A percentile compares a stretch with the other conserved stretches of the same genome.
Evolutionary conservation across 805 yeast species (phyloP).

Genomic region (Wickerhamomyces alni): DNA sequence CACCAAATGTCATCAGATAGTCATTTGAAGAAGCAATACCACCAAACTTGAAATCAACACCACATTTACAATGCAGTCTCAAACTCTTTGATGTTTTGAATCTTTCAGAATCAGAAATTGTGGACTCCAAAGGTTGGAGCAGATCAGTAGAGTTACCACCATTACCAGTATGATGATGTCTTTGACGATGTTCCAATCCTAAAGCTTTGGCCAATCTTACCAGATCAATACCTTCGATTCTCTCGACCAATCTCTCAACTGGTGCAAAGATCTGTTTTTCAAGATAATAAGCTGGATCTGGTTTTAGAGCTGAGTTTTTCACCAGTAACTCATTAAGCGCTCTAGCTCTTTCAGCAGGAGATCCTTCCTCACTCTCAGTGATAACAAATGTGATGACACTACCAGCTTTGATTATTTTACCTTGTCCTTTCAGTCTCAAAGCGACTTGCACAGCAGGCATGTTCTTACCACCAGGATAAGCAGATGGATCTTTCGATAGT

Average conservation of each 20-base stretch:
- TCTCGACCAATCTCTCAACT: slow-evolving; percentile 77
- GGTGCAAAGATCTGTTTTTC: slow-evolving; percentile 90
- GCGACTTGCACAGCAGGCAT: slow-evolving; percentile 94
- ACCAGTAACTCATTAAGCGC: slow-evolving; percentile 68
- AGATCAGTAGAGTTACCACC: slow-evolving; percentile 29
- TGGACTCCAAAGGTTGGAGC: slow-evolving; percentile 73
- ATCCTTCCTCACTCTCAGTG: slow-evolving; percentile 42
- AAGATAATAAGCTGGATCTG: slow-evolving; percentile 75
- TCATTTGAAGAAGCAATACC: slow-evolving; percentile 65
- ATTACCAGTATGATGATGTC: slow-evolving; percentile 21
- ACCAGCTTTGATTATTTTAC: slow-evolving; percentile 84
- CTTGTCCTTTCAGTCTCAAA: slow-evolving; percentile 67
- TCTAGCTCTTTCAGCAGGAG: slow-evolving; percentile 77
- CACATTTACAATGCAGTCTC: slow-evolving; percentile 57
- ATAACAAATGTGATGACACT: slow-evolving; percentile 86
- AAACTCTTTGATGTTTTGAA: slow-evolving; percentile 61
- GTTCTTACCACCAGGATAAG: slow-evolving; percentile 73
- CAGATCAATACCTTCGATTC: slow-evolving; percentile 82
- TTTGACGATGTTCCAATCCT: slow-evolving; percentile 63
- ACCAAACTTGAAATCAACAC: slow-evolving; percentile 54
- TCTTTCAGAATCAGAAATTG: slow-evolving; percentile 74
- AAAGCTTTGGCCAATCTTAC: slow-evolving; percentile 69
- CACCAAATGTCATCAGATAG: slow-evolving; percentile 58
- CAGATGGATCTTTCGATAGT: slow-evolving; percentile 81
- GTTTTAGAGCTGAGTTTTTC: slow-evolving; percentile 43